phyloP scores from a whole-genome alignment of 2,329 filamentous ascomycete genomes.

The Aspergillus fumigatiaffinis region DNA sequence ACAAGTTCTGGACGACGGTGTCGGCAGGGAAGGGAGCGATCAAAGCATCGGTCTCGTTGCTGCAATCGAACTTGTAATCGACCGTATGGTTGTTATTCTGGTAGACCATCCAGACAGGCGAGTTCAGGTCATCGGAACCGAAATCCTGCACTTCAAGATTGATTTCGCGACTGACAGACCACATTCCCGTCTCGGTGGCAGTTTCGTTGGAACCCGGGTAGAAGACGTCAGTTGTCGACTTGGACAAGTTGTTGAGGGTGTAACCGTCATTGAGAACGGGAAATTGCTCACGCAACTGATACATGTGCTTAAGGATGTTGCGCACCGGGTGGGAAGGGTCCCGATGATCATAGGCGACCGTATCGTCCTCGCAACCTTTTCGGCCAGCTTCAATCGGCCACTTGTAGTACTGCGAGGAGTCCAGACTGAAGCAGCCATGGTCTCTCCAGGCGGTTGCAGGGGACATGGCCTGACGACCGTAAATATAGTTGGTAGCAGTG shows the following conservation, averaged over 20 bases:
- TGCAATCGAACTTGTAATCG: constrained; percentile 56
- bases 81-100: constrained; percentile 44
- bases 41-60: constrained; percentile 42
- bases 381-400: constrained; percentile 53
- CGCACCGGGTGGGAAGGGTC: constrained; percentile 58
- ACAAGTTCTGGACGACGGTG: constrained; percentile 58
- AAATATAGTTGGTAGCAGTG: constrained; percentile 61
- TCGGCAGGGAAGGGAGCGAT: constrained; percentile 52
- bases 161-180: constrained; percentile 53
- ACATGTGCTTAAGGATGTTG: constrained; percentile 59
- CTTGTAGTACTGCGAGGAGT: constrained; percentile 53
- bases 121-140: constrained; percentile 38
- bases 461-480: constrained; percentile 59
- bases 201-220: constrained; percentile 50
- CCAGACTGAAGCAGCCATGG: constrained; percentile 59
- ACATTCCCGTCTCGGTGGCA: constrained; percentile 56
- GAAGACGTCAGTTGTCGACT: constrained; percentile 48
- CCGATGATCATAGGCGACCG: constrained; percentile 56
- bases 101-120: constrained; percentile 42
- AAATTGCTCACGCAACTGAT: constrained; percentile 53
- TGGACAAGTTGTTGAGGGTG: constrained; percentile 51
- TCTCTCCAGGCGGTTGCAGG: constrained; percentile 58
- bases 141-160: constrained; percentile 51
- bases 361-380: constrained; percentile 53
- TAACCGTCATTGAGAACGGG: constrained; percentile 59